phyloP scores from a whole-genome alignment of 768 basidiomycete genomes.

The Trametes cingulata region DNA sequence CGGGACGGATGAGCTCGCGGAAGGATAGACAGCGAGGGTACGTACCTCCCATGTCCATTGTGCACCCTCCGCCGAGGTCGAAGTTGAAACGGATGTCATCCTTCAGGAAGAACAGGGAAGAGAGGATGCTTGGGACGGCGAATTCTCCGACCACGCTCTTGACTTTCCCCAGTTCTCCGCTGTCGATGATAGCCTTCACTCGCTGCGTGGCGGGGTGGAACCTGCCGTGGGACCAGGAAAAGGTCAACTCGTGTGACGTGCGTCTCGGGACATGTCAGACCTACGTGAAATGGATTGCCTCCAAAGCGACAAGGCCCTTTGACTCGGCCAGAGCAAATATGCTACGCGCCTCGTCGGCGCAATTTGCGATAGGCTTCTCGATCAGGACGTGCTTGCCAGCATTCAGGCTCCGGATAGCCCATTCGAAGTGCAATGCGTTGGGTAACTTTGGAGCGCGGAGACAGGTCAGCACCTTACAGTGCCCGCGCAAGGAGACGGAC shows the following conservation, averaged over 20 bases:
- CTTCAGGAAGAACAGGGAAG: slow-evolving; percentile 21
- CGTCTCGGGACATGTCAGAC: too few relatives aligned
- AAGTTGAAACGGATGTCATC: slow-evolving; percentile 54
- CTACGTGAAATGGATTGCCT: slow-evolving; percentile 30
- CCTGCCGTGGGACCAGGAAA: slow-evolving; percentile 33
- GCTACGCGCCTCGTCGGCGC: slow-evolving; percentile 25
- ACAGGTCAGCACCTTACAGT: neutral
- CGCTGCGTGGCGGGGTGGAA: slow-evolving; percentile 63
- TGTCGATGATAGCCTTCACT: slow-evolving; percentile 54
- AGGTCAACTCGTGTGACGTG: too few relatives aligned
- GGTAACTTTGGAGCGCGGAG: slow-evolving; percentile 25
- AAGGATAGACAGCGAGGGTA: neutral
- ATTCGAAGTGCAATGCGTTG: slow-evolving; percentile 38
- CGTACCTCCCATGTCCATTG: slow-evolving; percentile 62
- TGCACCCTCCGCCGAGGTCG: slow-evolving; percentile 54
- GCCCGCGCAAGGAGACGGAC: neutral
- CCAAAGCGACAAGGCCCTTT: slow-evolving; percentile 30
- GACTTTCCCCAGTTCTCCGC: slow-evolving; percentile 54
- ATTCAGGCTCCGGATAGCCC: slow-evolving; percentile 34
- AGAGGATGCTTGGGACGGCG: slow-evolving; percentile 30
- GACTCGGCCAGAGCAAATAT: slow-evolving; percentile 31
- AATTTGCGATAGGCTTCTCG: slow-evolving; percentile 36
- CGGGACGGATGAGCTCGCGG: too few relatives aligned
- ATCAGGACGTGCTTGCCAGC: slow-evolving; percentile 39
- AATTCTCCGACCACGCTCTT: slow-evolving; percentile 46